These are phyloP conservation scores for Candida albicans DNA, from an alignment of 1,139 yeast species.

Conservation along the genomic window DNA sequence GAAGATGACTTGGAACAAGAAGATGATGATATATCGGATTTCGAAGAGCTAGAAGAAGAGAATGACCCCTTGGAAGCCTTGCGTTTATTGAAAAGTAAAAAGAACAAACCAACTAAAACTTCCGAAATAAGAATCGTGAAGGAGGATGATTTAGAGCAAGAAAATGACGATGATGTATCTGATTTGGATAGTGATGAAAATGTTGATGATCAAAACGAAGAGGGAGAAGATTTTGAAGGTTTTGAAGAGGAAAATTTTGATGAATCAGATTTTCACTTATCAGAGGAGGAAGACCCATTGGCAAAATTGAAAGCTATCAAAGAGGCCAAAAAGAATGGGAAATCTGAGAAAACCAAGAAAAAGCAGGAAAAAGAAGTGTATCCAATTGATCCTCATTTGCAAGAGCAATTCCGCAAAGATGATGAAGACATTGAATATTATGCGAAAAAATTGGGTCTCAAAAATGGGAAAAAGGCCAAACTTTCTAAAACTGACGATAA, in stretches of 20 bases:
- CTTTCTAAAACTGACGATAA: conserved; percentile 55
- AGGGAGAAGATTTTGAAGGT: conserved; percentile 14
- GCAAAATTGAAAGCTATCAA: conserved; percentile 47
- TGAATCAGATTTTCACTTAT: conserved; percentile 12
- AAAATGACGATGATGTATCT: conserved; percentile 20
- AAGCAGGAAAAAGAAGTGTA: conserved; percentile 11
- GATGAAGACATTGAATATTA: conserved; percentile 81
- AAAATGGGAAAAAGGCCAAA: conserved; percentile 45
- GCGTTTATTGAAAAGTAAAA: conserved; percentile 19
- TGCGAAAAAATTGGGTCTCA: conserved; percentile 78
- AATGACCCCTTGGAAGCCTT: conserved; percentile 34
- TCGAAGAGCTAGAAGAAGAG: conserved; percentile 20
- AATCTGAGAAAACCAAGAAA: conserved; percentile 8
- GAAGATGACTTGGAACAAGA: conserved; percentile 27
- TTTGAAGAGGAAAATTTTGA: conserved; percentile 14
- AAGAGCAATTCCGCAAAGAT: conserved; percentile 54
- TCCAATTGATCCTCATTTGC: conserved; percentile 37
- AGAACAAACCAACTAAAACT: not conserved
- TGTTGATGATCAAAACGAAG: conserved; percentile 16
- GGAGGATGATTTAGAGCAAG: conserved; percentile 25
- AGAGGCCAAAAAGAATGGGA: conserved; percentile 23
- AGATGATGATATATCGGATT: conserved; percentile 16
- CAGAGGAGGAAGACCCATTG: conserved; percentile 33
- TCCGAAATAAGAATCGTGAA: conserved; percentile 20
- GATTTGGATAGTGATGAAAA: conserved; percentile 17